Percentiles rank a stretch among this genome's conserved stretches.
These are phyloP conservation scores for Suillus paluster DNA, from an alignment of 768 basidiomycete species.

Conservation along the genomic window DNA sequence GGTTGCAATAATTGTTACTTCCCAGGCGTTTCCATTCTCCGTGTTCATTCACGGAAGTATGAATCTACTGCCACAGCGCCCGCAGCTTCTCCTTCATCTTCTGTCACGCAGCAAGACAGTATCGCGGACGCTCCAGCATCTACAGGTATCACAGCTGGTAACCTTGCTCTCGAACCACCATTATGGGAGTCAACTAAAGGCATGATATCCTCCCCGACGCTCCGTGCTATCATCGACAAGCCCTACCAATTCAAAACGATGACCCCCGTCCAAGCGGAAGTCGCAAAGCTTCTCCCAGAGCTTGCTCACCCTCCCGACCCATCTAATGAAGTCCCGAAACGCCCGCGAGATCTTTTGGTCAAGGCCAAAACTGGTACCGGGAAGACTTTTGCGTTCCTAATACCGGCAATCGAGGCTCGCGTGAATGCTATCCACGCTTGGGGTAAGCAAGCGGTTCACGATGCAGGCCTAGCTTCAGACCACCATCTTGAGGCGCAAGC, in stretches of 20 bases:
- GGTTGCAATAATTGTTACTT: neutral
- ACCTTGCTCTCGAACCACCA: neutral
- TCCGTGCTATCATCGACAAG: constrained; percentile 61
- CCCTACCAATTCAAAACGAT: constrained; percentile 75
- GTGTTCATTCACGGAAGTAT: constrained; percentile 3
- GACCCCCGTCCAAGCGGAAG: constrained; percentile 83
- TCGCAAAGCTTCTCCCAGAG: constrained; percentile 75
- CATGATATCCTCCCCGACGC: constrained; percentile 43
- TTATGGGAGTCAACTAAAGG: constrained; percentile 44
- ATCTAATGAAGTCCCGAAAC: constrained; percentile 8
- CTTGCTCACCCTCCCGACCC: constrained; percentile 59
- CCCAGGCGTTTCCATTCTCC: neutral
- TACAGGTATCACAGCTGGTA: neutral
- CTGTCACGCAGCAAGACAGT: neutral
- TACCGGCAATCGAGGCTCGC: constrained; percentile 84
- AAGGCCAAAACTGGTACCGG: constrained; percentile 90
- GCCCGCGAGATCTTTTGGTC: constrained; percentile 74
- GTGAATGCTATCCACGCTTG: constrained; percentile 56
- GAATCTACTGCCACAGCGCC: constrained; percentile 9
- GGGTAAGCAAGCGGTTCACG: constrained; percentile 43
- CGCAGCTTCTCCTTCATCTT: neutral
- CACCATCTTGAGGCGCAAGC: constrained; percentile 35
- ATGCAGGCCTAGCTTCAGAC: constrained; percentile 46
- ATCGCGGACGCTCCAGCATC: neutral
- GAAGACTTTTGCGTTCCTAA: constrained; percentile 87